Evolutionary conservation across 1,284 basidiomycete genomes (phyloP).

Genomic region (Trametes versicolor): DNA sequence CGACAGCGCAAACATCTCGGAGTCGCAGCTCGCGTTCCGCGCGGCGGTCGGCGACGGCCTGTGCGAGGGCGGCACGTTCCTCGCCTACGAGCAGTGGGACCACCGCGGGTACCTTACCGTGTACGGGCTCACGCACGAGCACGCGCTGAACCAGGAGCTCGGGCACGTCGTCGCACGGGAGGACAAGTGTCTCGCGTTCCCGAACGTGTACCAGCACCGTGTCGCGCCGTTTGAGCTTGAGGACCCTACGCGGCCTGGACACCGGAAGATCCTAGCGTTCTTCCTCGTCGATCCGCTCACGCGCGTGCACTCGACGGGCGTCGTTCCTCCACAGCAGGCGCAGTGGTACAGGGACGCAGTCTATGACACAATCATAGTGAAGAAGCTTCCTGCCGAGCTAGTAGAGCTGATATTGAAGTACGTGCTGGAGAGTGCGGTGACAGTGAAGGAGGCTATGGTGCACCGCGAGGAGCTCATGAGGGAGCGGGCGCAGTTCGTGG

Average conservation of each 20-base stretch:
- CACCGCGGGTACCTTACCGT: conserved; percentile 13
- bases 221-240: conserved; percentile 43
- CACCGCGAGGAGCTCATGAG: conserved; percentile 30
- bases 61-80: conserved; percentile 15
- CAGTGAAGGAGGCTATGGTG: conserved; percentile 24
- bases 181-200: conserved; percentile 23
- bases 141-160: conserved; percentile 22
- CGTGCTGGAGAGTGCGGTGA: conserved; percentile 18
- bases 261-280: conserved; percentile 43
- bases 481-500: conserved; percentile 27
- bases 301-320: conserved; percentile 15
- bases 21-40: conserved; percentile 34
- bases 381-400: conserved; percentile 23
- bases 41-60: conserved; percentile 23
- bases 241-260: conserved; percentile 39
- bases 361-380: background rate
- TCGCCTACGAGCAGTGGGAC: conserved; percentile 23
- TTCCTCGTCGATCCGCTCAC: conserved; percentile 43
- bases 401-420: conserved; percentile 20
- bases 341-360: conserved; percentile 17
- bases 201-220: conserved; percentile 28
- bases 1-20: conserved; percentile 31
- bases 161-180: conserved; percentile 22
- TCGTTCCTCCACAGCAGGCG: conserved; percentile 21
- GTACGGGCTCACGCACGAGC: conserved; percentile 7